Evolutionary conservation across 805 yeast genomes (phyloP), one percentile per base, ranked within the genome.

Genomic region (Lipomyces orientalis): DNA sequence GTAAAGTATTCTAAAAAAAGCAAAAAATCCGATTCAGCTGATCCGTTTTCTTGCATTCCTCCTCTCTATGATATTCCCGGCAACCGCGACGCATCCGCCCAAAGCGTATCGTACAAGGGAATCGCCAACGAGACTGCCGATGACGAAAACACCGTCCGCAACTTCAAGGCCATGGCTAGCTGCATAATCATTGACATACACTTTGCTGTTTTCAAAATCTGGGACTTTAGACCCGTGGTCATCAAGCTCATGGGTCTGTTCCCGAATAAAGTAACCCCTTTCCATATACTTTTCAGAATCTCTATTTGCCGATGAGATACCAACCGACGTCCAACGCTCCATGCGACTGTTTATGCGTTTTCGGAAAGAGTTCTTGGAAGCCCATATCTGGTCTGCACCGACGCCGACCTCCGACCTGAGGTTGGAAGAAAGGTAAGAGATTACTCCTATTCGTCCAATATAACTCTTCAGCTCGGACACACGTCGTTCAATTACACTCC

Each of bases 121-220:
- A 60, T 77, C 79, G 4, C 79, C 79, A 4, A 75, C 68, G 22
- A 77, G 63, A 65, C 77, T 75, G 10, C 79, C 79, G 35, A 76
- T 66, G 8, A 70, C 73, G 66, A 68, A 76, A 14, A 77, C 70
- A 29, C 65, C 64, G 8, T 67, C 64, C 22, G 69, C 61, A 16
- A 74, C 58, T 51, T 71, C 73, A 4, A 73, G 60, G 52, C 65
- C 70, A 56, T 68, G 60, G 52, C 67, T 33, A n/a, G 71, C 62
- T 51, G 67, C 31, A 62, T 61, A 35, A 52, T 46, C 55, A 31
- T 58, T 16, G 62, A 39, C 54, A 25, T 25, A 54, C 60, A 66
- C 31, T 14, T 72, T 61, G 55, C 22, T 10, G 33, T 5, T 9
- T 19, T 33, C 49, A 14, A 33, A n/a, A 31, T 39, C 60, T n/a